Evolutionary conservation across 306 rosid species (phyloP).

Genomic region (Macrotyloma uniflorum): DNA sequence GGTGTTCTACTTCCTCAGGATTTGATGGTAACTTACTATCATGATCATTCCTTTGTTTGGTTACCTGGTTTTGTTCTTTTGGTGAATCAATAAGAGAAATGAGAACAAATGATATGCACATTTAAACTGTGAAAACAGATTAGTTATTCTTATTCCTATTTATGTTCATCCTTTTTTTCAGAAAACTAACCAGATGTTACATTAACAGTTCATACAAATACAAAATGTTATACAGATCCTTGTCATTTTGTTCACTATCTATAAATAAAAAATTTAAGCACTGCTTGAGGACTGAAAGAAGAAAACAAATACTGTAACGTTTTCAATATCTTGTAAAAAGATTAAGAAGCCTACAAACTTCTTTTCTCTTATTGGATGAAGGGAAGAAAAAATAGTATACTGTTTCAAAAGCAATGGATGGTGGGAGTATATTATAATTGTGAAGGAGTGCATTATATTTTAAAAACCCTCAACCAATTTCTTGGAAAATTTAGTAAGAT

Average conservation of each 20-base stretch:
- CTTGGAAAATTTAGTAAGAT: constrained; percentile 23
- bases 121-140: neutral
- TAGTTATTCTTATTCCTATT: neutral
- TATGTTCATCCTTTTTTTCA: neutral
- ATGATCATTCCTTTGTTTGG: constrained; percentile 47
- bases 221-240: neutral
- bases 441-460: constrained; percentile 32
- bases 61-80: constrained; percentile 58
- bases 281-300: neutral
- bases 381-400: neutral
- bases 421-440: constrained; percentile 33
- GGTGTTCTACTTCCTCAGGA: constrained; percentile 93
- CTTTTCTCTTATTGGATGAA: constrained; percentile 30
- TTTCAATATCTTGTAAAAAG: neutral
- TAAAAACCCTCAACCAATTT: constrained; percentile 27
- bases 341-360: neutral
- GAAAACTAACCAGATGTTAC: neutral
- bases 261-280: neutral
- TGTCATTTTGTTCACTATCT: neutral
- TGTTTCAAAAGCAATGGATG: constrained; percentile 33
- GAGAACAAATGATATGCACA: constrained; percentile 32
- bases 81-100: constrained; percentile 54
- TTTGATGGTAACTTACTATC: constrained; percentile 76
- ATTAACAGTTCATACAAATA: neutral
- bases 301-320: neutral